These are phyloP conservation scores for Lophiotrema nucula DNA, from an alignment of 495 filamentous ascomycete genomes.

Conservation along the genomic window DNA sequence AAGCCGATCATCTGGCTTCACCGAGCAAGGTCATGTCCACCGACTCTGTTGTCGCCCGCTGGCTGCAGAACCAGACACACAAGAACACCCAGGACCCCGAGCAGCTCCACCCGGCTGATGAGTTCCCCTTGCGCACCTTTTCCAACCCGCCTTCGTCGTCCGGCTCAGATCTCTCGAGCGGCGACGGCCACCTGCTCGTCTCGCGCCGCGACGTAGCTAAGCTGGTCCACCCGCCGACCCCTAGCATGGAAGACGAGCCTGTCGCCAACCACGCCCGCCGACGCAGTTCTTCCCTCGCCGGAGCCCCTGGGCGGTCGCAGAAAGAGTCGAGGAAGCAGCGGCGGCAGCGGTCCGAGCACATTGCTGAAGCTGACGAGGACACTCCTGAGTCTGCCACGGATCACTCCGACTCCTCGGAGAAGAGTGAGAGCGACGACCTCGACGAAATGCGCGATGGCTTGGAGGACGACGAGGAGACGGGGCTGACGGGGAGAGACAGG, in stretches of 20 bases:
- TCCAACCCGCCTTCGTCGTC: conserved; percentile 30
- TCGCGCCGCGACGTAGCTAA: conserved; percentile 9
- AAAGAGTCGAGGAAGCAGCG: conserved; percentile 15
- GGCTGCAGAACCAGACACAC: conserved; percentile 15
- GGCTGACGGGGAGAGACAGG: conserved; percentile 70
- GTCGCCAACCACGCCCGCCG: conserved; percentile 21
- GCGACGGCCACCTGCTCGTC: conserved; percentile 16
- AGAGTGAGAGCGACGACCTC: conserved; percentile 45
- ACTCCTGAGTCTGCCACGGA: conserved; percentile 23
- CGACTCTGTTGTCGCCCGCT: conserved; percentile 12
- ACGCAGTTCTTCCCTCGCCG: conserved; percentile 30
- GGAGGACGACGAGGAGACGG: conserved; percentile 88
- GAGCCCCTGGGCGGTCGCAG: not conserved
- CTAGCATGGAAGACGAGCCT: conserved; percentile 29
- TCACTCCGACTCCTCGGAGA: conserved; percentile 27
- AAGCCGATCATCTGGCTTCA: not conserved
- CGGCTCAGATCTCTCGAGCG: conserved; percentile 3
- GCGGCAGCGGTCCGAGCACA: conserved; percentile 15
- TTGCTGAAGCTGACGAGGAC: conserved; percentile 26
- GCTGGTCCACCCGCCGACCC: conserved; percentile 27
- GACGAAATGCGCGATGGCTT: conserved; percentile 62
- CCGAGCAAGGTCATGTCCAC: conserved; percentile 11
- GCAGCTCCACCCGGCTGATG: conserved; percentile 31
- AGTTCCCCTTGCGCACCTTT: conserved; percentile 30
- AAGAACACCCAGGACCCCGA: conserved; percentile 19